Evolutionary conservation across 139 green algal species (phyloP).

Genomic region (Haematococcus lacustris): DNA sequence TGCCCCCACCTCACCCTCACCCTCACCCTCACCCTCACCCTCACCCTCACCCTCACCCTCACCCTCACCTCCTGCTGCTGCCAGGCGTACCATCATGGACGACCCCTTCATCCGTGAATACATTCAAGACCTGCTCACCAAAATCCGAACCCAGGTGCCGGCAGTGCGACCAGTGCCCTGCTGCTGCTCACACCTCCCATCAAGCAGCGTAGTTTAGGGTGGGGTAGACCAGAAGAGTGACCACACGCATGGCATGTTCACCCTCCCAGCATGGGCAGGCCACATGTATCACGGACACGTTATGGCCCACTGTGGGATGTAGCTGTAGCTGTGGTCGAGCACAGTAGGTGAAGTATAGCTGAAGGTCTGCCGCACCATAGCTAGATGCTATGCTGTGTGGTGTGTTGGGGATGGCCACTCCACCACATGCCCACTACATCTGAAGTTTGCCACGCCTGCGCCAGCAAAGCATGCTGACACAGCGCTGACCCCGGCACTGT

Average conservation of each 20-base stretch:
- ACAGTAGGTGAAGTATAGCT: too few species aligned
- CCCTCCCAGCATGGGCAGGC: background rate
- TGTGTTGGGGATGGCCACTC: too few species aligned
- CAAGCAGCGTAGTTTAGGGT: background rate
- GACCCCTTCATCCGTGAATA: conserved; percentile 94
- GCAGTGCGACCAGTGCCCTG: background rate
- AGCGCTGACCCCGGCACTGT: background rate
- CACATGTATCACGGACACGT: background rate
- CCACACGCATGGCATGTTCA: background rate
- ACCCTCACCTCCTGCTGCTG: background rate
- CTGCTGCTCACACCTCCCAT: background rate
- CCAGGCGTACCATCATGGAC: conserved; percentile 83
- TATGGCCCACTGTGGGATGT: background rate
- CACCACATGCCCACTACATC: background rate
- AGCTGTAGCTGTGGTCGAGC: too few species aligned
- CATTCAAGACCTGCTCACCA: conserved; percentile 91
- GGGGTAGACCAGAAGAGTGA: background rate
- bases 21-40: background rate
- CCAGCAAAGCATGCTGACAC: background rate
- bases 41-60: background rate
- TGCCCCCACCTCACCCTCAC: background rate
- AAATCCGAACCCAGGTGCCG: conserved; percentile 84
- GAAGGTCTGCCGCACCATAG: too few species aligned
- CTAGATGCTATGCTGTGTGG: too few species aligned
- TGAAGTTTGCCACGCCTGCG: background rate